phyloP scores from a whole-genome alignment of 2,329 filamentous ascomycete genomes.

The Chaetomiaceae sp. region DNA sequence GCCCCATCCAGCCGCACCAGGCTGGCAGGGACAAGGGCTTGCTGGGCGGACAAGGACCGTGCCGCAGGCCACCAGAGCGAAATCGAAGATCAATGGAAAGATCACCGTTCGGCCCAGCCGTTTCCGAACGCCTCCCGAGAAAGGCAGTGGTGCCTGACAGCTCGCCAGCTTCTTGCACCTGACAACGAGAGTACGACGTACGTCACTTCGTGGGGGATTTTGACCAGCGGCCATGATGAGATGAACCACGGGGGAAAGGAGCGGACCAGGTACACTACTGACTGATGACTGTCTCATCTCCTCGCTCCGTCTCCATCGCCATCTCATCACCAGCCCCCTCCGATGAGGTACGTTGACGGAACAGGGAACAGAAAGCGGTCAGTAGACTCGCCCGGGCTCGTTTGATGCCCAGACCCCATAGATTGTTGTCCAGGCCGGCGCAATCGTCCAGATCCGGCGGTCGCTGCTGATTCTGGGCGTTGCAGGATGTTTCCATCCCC shows the following conservation, averaged over 20 bases:
- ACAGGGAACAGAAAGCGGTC: background rate
- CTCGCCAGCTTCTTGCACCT: background rate
- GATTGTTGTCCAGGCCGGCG: background rate
- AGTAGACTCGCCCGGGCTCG: background rate
- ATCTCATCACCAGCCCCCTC: background rate
- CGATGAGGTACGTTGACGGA: background rate
- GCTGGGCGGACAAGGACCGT: conserved; percentile 1
- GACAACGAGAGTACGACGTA: too few species aligned
- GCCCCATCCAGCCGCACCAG: conserved; percentile 10
- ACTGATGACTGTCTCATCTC: too few species aligned
- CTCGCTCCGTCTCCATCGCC: background rate
- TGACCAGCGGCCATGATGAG: too few species aligned
- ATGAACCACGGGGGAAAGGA: too few species aligned
- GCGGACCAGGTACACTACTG: too few species aligned
- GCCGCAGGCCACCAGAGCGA: background rate
- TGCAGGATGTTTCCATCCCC: background rate
- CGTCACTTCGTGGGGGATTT: too few species aligned
- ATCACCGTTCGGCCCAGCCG: conserved; percentile 2
- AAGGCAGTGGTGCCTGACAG: background rate
- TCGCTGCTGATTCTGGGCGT: background rate
- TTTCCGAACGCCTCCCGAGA: conserved; percentile 1
- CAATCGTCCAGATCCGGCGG: background rate
- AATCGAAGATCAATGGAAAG: background rate
- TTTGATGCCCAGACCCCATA: conserved; percentile 10
- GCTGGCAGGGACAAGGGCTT: conserved; percentile 10